Evolutionary conservation across 2,329 filamentous ascomycete genomes (phyloP).

Genomic region (Aspergillus versicolor): DNA sequence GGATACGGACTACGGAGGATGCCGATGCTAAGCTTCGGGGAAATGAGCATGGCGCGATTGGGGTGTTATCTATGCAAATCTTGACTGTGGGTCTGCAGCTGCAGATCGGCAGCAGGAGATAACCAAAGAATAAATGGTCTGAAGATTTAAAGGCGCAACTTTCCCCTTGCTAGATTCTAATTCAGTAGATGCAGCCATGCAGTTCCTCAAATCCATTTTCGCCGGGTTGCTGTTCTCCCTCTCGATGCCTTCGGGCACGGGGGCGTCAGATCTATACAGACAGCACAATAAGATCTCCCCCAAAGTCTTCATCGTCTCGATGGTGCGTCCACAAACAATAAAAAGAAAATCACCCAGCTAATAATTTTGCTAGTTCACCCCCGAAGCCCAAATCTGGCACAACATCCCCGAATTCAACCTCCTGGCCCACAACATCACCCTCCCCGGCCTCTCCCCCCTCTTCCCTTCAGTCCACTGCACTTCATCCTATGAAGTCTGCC

Average conservation of each 20-base stretch:
- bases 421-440: constrained; percentile 55
- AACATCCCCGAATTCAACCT: constrained; percentile 57
- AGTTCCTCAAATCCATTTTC: constrained; percentile 16
- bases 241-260: constrained; percentile 8
- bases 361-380: constrained; percentile 53
- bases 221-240: constrained; percentile 17
- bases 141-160: neutral
- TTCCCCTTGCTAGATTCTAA: neutral
- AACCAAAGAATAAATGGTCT: neutral
- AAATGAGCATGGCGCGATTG: neutral
- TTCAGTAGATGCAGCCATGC: constrained; percentile 8
- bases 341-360: neutral
- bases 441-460: constrained; percentile 64
- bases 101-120: neutral
- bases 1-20: neutral
- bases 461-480: constrained; percentile 67
- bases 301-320: constrained; percentile 45
- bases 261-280: neutral
- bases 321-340: constrained; percentile 28
- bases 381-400: constrained; percentile 64
- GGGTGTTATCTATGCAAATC: neutral
- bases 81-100: neutral
- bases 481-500: constrained; percentile 60
- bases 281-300: constrained; percentile 29
- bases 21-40: neutral